Evolutionary conservation across 768 basidiomycete species (phyloP).

Genomic region (Arthromyces matolae): DNA sequence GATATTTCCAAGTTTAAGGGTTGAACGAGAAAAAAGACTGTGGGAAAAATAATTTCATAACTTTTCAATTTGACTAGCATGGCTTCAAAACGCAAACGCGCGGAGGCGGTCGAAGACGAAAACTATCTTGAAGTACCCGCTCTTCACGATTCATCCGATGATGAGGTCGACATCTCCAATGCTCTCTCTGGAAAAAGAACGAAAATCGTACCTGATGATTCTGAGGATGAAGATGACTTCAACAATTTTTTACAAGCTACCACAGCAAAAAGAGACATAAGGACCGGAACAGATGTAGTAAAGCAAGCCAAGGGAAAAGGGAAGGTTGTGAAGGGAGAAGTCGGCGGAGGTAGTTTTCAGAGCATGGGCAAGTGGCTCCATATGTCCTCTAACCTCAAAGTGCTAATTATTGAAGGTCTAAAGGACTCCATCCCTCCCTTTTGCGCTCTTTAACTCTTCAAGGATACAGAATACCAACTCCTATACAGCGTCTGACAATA

Average conservation of each 20-base stretch:
- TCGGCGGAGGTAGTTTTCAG: conserved; percentile 94
- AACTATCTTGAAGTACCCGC: conserved; percentile 9
- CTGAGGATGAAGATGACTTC: conserved; percentile 58
- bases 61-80: neutral
- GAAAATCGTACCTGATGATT: conserved; percentile 31
- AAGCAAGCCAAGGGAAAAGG: conserved; percentile 75
- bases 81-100: conserved; percentile 17
- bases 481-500: conserved; percentile 89
- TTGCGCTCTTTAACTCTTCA: conserved; percentile 85
- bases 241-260: conserved; percentile 63
- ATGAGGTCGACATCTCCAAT: conserved; percentile 61
- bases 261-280: conserved; percentile 68
- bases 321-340: conserved; percentile 68
- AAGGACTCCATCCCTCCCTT: conserved; percentile 80
- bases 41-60: too few species aligned
- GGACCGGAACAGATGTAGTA: conserved; percentile 69
- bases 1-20: too few species aligned
- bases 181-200: conserved; percentile 50
- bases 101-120: conserved; percentile 4
- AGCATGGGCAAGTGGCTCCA: conserved; percentile 72
- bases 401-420: conserved; percentile 5
- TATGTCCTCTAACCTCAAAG: neutral
- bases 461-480: conserved; percentile 92
- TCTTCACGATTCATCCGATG: conserved; percentile 14
- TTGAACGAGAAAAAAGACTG: too few species aligned